Base-by-base conservation (phyloP, 2,329 filamentous ascomycete genomes). In the Clonostachys chloroleuca region DNA sequence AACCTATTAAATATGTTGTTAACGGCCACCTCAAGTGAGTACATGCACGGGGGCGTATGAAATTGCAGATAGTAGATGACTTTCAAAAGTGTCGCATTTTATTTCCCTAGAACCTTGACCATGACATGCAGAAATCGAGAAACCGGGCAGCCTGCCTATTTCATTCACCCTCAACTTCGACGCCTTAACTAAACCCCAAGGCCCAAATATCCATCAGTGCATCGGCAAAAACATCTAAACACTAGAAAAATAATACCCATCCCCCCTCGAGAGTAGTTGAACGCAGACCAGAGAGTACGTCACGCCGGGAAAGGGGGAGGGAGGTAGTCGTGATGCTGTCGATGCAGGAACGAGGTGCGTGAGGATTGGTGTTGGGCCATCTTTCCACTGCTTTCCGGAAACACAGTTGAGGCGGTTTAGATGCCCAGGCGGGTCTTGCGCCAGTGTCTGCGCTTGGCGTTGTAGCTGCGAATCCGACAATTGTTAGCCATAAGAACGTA, bases 401-500 rank as follows among this genome's bases (percentile, higher is more conserved):
- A 18, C 14, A 39, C 56, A 56, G 56, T 59, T 59, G 64, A 57
- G 63, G 62, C 74, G 72, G 75, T 83, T 82, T 94, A 99, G 82
- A 99, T 95, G 72, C 91, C 91, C 78, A 99, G 90, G 73, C 91
- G 88, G 72, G 94, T 97, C 92, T 99, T 99, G 82, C 94, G 90
- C 94, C 94, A 99, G 76, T 99, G 94, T 80, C 94, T 89, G 77
- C 94, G 83, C 89, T 99, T 99, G 68, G 94, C 92, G 83, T 99
- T 99, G 87, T 99, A 99, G 81, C 94, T 99, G 72, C 63, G 42
- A 17, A 45, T 49, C 9, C 24, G 9, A 30, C 24, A 30, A 30
- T 30, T 30, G 24, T 30, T 30, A 30, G 24, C 17, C 12, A 35
- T n/a, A 34, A 13, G 24, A 43, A 33, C n/a, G 5, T 43, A 14